A percentile compares a stretch with the other conserved stretches of the same genome.
phyloP scores from a whole-genome alignment of 2,329 filamentous ascomycete species.

The Ophiocordyceps camponoti-saundersi region DNA sequence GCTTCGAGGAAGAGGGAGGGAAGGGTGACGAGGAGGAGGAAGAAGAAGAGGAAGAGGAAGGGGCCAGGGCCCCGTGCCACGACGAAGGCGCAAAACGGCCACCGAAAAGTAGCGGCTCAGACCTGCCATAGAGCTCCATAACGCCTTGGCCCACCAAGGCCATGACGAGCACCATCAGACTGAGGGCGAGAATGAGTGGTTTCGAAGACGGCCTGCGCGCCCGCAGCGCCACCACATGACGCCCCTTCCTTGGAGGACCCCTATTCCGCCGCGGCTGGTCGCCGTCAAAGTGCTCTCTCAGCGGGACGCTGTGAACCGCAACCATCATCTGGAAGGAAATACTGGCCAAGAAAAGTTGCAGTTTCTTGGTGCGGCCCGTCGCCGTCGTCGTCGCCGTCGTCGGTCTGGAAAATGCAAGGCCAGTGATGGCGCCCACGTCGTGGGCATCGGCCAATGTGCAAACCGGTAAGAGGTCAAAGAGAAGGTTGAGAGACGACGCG shows the following conservation, averaged over 20 bases:
- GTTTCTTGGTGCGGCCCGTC: no score
- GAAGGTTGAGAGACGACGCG: slow-evolving; percentile 26
- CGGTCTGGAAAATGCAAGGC: slow-evolving; percentile 41
- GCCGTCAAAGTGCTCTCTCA: slow-evolving; percentile 24
- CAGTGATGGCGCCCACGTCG: slow-evolving; percentile 41
- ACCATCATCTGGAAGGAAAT: slow-evolving; percentile 68
- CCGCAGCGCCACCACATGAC: slow-evolving; percentile 52
- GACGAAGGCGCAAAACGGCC: slow-evolving; percentile 9
- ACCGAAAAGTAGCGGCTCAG: slow-evolving; percentile 37
- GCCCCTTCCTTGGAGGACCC: slow-evolving; percentile 17
- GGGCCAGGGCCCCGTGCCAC: no score
- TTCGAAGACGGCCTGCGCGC: slow-evolving; percentile 33
- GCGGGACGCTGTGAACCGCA: slow-evolving; percentile 62
- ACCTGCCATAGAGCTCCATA: slow-evolving; percentile 43
- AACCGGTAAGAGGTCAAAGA: slow-evolving; percentile 34
- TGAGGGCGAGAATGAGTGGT: slow-evolving; percentile 29
- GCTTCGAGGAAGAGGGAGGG: slow-evolving; percentile 9
- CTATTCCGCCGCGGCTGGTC: no score
- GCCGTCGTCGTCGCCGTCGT: slow-evolving; percentile 7
- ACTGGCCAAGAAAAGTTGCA: slow-evolving; percentile 54
- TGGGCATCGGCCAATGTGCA: slow-evolving; percentile 23
- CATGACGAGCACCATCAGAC: slow-evolving; percentile 41
- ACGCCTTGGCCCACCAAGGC: slow-evolving; percentile 45
- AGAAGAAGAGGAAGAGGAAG: slow-evolving; percentile 8
- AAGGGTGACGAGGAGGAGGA: slow-evolving; percentile 27